A percentile compares a stretch with the other conserved stretches of the same genome.
These are phyloP conservation scores for Xylariaceae sp. DNA, from an alignment of 2,329 filamentous ascomycete species.

Conservation along the genomic window DNA sequence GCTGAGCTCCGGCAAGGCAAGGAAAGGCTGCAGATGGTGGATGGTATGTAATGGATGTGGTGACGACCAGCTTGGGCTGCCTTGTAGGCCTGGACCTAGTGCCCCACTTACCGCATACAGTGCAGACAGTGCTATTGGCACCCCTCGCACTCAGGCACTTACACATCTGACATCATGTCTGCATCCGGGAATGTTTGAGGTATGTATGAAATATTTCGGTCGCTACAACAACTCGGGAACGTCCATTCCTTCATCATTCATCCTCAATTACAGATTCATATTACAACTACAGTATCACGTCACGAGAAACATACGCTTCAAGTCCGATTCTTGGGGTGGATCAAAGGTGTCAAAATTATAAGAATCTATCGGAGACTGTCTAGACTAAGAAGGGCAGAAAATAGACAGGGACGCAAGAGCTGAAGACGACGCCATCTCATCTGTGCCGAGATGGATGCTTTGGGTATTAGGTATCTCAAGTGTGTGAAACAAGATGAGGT, in stretches of 20 bases:
- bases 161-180: neutral
- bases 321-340: neutral
- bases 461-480: constrained; percentile 15
- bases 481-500: constrained; percentile 7
- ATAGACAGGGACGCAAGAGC: neutral
- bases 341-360: neutral
- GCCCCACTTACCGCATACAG: neutral
- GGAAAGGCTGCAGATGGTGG: constrained; percentile 10
- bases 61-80: constrained; percentile 26
- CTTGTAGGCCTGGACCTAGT: neutral
- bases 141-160: neutral
- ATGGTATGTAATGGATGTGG: constrained; percentile 1
- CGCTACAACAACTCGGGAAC: neutral
- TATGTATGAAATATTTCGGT: neutral
- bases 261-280: neutral
- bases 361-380: neutral
- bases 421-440: neutral
- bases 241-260: neutral
- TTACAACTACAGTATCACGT: neutral
- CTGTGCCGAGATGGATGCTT: constrained; percentile 5
- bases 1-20: constrained; percentile 5
- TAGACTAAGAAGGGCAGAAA: neutral
- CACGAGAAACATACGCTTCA: neutral
- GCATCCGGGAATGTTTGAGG: neutral
- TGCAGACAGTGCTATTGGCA: neutral